Evolutionary conservation across 768 basidiomycete species (phyloP), one percentile per base, ranked within the genome.

Genomic region (Pleurotus sapidus): DNA sequence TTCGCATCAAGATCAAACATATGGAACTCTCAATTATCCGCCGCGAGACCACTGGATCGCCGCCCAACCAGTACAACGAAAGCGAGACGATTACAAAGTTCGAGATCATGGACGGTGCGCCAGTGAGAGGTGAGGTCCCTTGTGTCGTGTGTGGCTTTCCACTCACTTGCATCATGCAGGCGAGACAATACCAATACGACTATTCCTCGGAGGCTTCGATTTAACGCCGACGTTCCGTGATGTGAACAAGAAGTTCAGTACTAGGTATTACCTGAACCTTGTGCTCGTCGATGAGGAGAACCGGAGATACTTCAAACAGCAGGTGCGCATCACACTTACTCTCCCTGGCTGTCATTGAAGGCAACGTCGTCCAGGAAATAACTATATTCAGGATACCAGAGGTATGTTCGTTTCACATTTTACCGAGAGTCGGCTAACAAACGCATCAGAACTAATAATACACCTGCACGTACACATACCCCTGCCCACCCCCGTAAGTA

Each of bases 11-110:
- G 81, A 99, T 98, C 76, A 98, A 99, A 73, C 95, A 98, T 65
- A 98, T 98, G 96, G 95, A 99, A 69, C 79, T 98, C 24, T 98
- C 95, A 14, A 98, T 98, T 68, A 98, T 99, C 63, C 88, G 96
- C 39, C 84, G 95, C 18, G 97, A 98, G 72, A 99, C 97, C 18
- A 98, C 96, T 0, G 96, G 96, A 11, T 83, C 95, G 12, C 93
- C 93, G 2, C 97, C 97, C n/a, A 99, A 98, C 66, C 95, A 95
- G 74, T 98, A 99, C 72, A 99, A 98, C 69, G 96, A 99, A 72
- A 93, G 91, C 65, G 95, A 98, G 70, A 98, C 95, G 6, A 98
- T 99, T 65, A 98, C 97, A 7, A 98, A 98, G 73, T 98, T 98
- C 67, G 97, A 98, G 74, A 97, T 98, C 63, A 97, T 97, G 95